Conservation (phyloP, 140 eudicot species). For the Stevia rebaudiana region DNA sequence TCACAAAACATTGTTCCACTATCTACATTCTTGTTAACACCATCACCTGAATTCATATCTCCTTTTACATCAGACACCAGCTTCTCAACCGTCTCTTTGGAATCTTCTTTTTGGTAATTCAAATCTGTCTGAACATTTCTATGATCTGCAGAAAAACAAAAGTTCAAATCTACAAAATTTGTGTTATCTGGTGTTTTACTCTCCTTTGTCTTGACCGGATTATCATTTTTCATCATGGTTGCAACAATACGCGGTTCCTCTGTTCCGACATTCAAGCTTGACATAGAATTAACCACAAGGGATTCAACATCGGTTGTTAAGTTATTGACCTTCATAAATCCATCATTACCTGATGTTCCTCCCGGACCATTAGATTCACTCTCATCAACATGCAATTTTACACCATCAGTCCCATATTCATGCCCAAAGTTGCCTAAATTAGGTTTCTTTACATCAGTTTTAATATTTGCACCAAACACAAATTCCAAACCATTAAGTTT, state of each 20-base stretch:
- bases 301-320: conserved; percentile 16
- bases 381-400: conserved; percentile 1
- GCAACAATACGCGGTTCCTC: conserved; percentile 8
- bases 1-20: conserved; percentile 18
- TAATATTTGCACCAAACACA: conserved; percentile 34
- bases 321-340: conserved; percentile 12
- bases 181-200: not conserved
- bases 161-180: conserved; percentile 18
- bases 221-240: conserved; percentile 9
- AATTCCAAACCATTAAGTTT: conserved; percentile 25
- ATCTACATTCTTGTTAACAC: conserved; percentile 18
- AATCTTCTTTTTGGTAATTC: conserved; percentile 7
- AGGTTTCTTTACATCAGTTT: conserved; percentile 5
- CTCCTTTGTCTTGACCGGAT: conserved; percentile 14
- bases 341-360: conserved; percentile 16
- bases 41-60: not conserved
- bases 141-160: conserved; percentile 29
- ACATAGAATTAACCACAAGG: conserved; percentile 21
- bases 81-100: conserved; percentile 11
- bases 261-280: conserved; percentile 29
- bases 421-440: conserved; percentile 7
- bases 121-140: conserved; percentile 18
- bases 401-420: conserved; percentile 16
- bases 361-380: conserved; percentile 13
- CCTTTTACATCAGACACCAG: conserved; percentile 12